Base-by-base conservation (phyloP, 2,329 filamentous ascomycete genomes). In the Exophiala calicioides region DNA sequence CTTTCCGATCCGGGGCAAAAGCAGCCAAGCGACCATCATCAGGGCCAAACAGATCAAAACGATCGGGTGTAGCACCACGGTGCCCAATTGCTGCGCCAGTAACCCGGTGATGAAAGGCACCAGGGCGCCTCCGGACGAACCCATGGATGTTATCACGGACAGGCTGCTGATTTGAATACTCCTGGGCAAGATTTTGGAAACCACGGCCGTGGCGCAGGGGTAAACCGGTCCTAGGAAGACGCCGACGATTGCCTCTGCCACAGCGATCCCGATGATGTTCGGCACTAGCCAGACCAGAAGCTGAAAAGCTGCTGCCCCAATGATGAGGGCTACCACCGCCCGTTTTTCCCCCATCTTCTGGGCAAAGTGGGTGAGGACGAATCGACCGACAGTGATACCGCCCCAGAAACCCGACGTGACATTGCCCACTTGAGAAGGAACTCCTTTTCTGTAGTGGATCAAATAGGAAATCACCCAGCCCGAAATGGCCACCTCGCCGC, bases 401-500 rank as follows among this genome's bases (percentile, higher is more conserved):
- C 71, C 78, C 78, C 79, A 82, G 62, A 82, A 82, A n/a, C 51
- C 51, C 1, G 55, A 50, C 1, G 86, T 89, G 16, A 93, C 86
- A 64, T 93, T 93, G 26, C 89, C 88, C 13, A 93, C 86, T 3
- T 77, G 74, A 0, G 77, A 73, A 5, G 86, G 86, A 57, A 85
- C 76, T 10, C 86, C 88, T 46, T 81, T 72, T 27, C 88, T 82
- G 53, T 82, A 79, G 38, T 78, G 77, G 65, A 93, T 89, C 29
- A 94, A 72, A 70, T 90, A 94, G 2, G 85, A 89, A 52, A 91
- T 89, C 37, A 91, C 84, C 89, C 88, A 94, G 42, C 88, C 88
- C 0, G 85, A 88, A 55, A 91, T 87, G 10, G 83, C 84, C 12
- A 94, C 88, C 67, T 94, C 88, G 26, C 86, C 85, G 24, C 88